Evolutionary conservation across 2,329 filamentous ascomycete species (phyloP), one percentile per base, ranked within the genome.

Genomic region (Lasiodiplodia citricola): DNA sequence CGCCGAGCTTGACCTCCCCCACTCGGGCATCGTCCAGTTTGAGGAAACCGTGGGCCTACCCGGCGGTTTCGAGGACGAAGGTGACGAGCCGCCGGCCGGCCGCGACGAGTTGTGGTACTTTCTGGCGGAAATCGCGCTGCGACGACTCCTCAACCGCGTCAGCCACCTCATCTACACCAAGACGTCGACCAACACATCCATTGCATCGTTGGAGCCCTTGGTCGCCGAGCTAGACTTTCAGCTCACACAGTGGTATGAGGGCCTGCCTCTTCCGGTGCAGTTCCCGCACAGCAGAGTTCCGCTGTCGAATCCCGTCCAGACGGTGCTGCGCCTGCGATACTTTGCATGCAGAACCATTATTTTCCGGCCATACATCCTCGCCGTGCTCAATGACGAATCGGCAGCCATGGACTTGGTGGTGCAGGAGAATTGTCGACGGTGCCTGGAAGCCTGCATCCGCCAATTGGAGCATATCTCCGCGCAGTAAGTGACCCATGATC

Each of bases 321-420:
- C 91, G 0, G 92, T 95, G 8, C 82, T 96, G 60, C 87, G 92
- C 56, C 83, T 95, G 70, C 87, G 92, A 37, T 96, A 95, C 81
- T 94, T 93, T 78, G 92, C 92, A 52, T 96, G 92, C 78, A 89
- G 92, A 68, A 95, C 92, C 31, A 94, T 95, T 74, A 95, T 96
- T 72, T 95, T 93, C 81, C 87, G 92, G 35, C 92, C 92, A 0
- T 95, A 95, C 77, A 92, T 95, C 70, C 83, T 94, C 69, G 91
- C 91, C 13, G 92, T 94, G 2, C 80, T 96, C 25, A 90, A 94
- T 75, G 92, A 94, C 70, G 91, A 94, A 74, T 89, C 89, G 72
- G 86, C 91, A 25, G 87, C 90, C 16, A 79, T 91, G 74, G 92
- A 95, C 79, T 88, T 88, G 13, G 86, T 87, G 13, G 92, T 95